Evolutionary conservation across 768 basidiomycete species (phyloP).

Genomic region (Royoungia palumana): DNA sequence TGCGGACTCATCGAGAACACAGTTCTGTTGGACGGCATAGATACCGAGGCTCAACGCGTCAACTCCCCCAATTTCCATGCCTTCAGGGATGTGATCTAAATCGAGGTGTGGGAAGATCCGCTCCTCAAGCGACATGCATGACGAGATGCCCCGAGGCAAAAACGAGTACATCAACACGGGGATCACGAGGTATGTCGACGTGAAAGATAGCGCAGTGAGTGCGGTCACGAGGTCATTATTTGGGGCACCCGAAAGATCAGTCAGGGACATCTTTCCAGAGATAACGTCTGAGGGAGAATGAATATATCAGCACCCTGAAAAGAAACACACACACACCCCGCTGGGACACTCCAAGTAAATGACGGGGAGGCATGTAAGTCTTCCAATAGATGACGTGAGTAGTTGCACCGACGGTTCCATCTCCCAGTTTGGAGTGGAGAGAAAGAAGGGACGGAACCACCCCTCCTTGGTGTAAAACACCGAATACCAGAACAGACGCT

Average conservation of each 20-base stretch:
- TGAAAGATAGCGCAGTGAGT: conserved; percentile 10
- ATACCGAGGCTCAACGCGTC: conserved; percentile 35
- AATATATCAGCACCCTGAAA: background rate
- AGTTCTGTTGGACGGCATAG: conserved; percentile 21
- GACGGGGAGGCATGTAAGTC: conserved; percentile 39
- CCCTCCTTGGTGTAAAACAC: conserved; percentile 40
- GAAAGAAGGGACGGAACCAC: conserved; percentile 38
- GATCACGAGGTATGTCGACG: conserved; percentile 28
- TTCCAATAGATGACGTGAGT: conserved; percentile 37
- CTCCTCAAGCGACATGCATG: conserved; percentile 23
- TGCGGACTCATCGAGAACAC: background rate
- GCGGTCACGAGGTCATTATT: conserved; percentile 13
- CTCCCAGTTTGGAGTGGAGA: conserved; percentile 26
- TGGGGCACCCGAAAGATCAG: conserved; percentile 31
- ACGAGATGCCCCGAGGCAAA: conserved; percentile 14
- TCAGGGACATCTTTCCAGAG: conserved; percentile 19
- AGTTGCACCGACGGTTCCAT: background rate
- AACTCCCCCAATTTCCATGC: conserved; percentile 24
- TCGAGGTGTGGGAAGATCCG: conserved; percentile 38
- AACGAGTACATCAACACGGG: conserved; percentile 27
- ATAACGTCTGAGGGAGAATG: conserved; percentile 20
- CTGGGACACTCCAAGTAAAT: conserved; percentile 30
- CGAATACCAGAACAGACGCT: conserved; percentile 32
- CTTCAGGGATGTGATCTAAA: conserved; percentile 36
- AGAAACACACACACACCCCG: conserved; percentile 15